phyloP scores from a whole-genome alignment of 225 moss, liverwort and hornwort genomes.

The Takakia lepidozioides region DNA sequence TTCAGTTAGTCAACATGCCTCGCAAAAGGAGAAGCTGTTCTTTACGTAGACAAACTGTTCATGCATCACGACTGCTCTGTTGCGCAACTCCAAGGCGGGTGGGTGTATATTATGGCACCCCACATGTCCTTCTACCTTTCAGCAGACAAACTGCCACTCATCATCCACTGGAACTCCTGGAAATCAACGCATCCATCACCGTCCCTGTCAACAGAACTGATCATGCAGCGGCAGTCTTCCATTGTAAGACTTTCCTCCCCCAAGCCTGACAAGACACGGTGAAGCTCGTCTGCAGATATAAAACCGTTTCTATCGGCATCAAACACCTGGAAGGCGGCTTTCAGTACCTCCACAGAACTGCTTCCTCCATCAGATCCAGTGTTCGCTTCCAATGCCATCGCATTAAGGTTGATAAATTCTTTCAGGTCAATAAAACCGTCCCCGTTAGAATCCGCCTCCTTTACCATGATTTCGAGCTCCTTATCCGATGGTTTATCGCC shows the following conservation, averaged over 20 bases:
- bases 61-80: too few species aligned
- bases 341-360: slow-evolving; percentile 15
- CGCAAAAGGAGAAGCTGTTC: too few species aligned
- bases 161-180: slow-evolving; percentile 33
- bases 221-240: slow-evolving; percentile 55
- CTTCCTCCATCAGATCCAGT: slow-evolving; percentile 6
- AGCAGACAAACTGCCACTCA: too few species aligned
- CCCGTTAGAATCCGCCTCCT: slow-evolving; percentile 47
- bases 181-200: slow-evolving; percentile 44
- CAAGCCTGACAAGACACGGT: slow-evolving; percentile 41
- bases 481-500: slow-evolving; percentile 42
- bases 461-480: slow-evolving; percentile 37
- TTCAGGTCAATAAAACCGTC: slow-evolving; percentile 44
- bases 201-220: slow-evolving; percentile 36
- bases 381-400: slow-evolving; percentile 13
- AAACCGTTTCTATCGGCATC: slow-evolving; percentile 53
- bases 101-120: too few species aligned
- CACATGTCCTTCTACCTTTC: too few species aligned
- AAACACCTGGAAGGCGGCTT: slow-evolving; percentile 67
- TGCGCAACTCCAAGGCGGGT: too few species aligned
- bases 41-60: too few species aligned
- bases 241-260: slow-evolving; percentile 55
- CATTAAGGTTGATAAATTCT: slow-evolving; percentile 60
- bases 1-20: too few species aligned
- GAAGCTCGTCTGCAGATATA: slow-evolving; percentile 62